These are phyloP conservation scores for Candida hispaniensis DNA, from an alignment of 805 yeast genomes.

Conservation along the genomic window DNA sequence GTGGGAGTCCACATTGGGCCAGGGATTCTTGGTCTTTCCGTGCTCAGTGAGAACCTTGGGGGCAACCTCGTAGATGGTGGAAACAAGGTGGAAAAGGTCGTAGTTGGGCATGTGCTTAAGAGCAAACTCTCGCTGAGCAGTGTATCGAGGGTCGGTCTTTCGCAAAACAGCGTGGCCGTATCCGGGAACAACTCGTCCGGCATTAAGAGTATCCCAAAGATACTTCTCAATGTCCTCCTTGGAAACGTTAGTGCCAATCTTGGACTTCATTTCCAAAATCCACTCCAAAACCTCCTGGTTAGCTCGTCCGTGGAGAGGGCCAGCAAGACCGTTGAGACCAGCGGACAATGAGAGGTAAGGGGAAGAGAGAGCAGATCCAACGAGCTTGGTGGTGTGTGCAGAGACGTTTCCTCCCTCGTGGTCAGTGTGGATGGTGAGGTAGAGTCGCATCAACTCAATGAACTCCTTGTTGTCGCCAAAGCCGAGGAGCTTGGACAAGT, in stretches of 20 bases:
- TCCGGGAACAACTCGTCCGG: conserved; percentile 76
- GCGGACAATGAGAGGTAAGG: conserved; percentile 69
- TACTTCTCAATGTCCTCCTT: conserved; percentile 48
- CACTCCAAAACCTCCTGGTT: conserved; percentile 77
- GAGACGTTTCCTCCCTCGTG: conserved; percentile 82
- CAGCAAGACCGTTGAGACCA: conserved; percentile 74
- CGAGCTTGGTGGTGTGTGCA: conserved; percentile 72
- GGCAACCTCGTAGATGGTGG: conserved; percentile 55
- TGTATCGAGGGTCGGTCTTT: conserved; percentile 72
- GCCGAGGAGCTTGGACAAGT: conserved; percentile 57
- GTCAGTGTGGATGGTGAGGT: conserved; percentile 66
- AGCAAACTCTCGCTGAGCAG: conserved; percentile 63
- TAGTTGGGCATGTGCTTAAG: conserved; percentile 47
- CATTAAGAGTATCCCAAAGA: conserved; percentile 60
- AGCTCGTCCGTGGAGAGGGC: conserved; percentile 79
- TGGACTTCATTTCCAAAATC: conserved; percentile 47
- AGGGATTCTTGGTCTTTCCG: conserved; percentile 80
- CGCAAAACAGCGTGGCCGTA: conserved; percentile 83
- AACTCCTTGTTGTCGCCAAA: conserved; percentile 40
- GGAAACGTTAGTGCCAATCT: conserved; percentile 29
- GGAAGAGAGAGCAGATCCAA: conserved; percentile 70
- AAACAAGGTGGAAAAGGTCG: conserved; percentile 55
- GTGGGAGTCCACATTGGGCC: conserved; percentile 74
- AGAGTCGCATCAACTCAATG: conserved; percentile 59
- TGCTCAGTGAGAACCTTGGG: conserved; percentile 65